Conservation (phyloP, 768 basidiomycete species). For the Auriscalpium orientale region DNA sequence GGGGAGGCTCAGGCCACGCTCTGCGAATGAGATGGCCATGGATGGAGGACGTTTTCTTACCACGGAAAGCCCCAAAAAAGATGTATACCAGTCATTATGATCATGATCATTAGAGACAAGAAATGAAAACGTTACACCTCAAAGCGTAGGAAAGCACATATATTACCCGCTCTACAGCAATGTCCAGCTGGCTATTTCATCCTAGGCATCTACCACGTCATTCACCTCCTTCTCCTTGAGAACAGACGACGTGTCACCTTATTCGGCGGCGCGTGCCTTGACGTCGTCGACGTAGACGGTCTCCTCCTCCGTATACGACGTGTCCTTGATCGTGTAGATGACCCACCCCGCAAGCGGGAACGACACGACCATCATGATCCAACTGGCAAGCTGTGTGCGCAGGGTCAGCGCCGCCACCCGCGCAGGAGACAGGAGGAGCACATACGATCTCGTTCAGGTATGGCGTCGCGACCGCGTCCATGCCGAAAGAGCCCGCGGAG, state of each 20-base stretch:
- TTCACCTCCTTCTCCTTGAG: no score
- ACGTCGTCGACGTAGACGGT: conserved; percentile 23
- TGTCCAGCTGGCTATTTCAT: no score
- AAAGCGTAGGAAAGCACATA: no score
- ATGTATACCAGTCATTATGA: no score
- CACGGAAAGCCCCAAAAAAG: no score
- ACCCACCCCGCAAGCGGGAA: conserved; percentile 29
- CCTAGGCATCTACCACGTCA: no score
- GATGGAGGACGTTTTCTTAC: no score
- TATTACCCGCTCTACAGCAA: no score
- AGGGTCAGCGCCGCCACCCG: neutral
- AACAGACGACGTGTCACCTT: neutral
- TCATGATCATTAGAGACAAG: no score
- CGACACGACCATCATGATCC: conserved; percentile 28
- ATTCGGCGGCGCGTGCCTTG: conserved; percentile 9
- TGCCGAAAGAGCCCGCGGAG: conserved; percentile 33
- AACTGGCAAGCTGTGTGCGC: conserved; percentile 23
- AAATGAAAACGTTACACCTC: no score
- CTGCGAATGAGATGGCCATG: no score
- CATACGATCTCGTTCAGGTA: conserved; percentile 33
- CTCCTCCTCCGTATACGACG: conserved; percentile 29
- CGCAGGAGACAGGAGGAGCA: neutral
- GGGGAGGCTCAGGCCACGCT: no score
- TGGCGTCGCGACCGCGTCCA: conserved; percentile 38
- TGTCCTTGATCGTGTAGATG: conserved; percentile 29